Conservation (phyloP, 306 rosid genomes). For the Dryas alaskensis region DNA sequence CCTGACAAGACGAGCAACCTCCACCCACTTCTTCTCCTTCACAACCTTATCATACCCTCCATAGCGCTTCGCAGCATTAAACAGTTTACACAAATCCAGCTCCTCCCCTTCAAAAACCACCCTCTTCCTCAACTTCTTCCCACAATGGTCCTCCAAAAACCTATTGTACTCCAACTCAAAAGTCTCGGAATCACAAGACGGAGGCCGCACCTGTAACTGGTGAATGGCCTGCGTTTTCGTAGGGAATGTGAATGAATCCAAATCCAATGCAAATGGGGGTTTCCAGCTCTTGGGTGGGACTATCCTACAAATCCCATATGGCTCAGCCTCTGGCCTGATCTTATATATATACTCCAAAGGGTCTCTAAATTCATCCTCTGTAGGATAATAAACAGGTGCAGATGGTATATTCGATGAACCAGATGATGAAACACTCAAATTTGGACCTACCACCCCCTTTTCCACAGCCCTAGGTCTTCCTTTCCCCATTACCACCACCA, state of each 20-base stretch:
- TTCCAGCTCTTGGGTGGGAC: slow-evolving; percentile 85
- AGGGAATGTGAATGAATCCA: slow-evolving; percentile 65
- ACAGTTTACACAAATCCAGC: slow-evolving; percentile 77
- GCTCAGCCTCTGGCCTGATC: slow-evolving; percentile 88
- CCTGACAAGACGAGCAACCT: slow-evolving; percentile 69
- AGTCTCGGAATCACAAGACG: slow-evolving; percentile 71
- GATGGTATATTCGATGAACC: slow-evolving; percentile 54
- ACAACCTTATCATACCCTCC: slow-evolving; percentile 81
- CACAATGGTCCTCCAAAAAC: slow-evolving; percentile 60
- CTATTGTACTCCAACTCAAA: slow-evolving; percentile 85
- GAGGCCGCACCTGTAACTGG: slow-evolving; percentile 80
- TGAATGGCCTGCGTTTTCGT: slow-evolving; percentile 92
- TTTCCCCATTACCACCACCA: slow-evolving; percentile 63
- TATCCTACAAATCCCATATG: slow-evolving; percentile 88
- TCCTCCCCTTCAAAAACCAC: slow-evolving; percentile 85
- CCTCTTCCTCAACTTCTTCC: slow-evolving; percentile 64
- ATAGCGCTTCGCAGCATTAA: slow-evolving; percentile 77
- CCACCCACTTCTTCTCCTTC: slow-evolving; percentile 85
- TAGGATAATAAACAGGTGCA: slow-evolving; percentile 83
- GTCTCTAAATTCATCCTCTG: slow-evolving; percentile 81
- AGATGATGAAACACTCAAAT: slow-evolving; percentile 41
- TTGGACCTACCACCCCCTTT: slow-evolving; percentile 71
- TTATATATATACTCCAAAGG: slow-evolving; percentile 79
- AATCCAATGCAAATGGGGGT: slow-evolving; percentile 85
- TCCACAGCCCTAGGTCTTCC: slow-evolving; percentile 94